Evolutionary conservation across 1,139 yeast genomes (phyloP), one percentile per base, ranked within the genome.

Genomic region (Debaryomyces sp.): DNA sequence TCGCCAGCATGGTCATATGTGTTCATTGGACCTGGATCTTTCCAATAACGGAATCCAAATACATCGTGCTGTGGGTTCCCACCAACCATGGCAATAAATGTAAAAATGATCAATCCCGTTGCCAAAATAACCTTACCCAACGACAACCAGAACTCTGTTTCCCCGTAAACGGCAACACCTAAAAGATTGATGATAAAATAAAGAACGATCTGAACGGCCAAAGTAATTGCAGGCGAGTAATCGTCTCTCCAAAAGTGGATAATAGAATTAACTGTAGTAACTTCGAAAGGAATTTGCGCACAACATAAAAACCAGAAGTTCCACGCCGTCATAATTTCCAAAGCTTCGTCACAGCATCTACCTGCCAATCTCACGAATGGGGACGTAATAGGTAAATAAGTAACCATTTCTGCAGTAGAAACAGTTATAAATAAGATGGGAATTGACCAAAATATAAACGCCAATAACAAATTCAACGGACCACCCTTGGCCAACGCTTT

Each of bases 341-440:
- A 71, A 1, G 94, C 85, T 50, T 84, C 87, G 66, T 78, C 83
- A 44, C 79, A 80, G 53, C 73, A 77, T 43, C 81, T 58, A 6
- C 79, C 80, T 1, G 81, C 79, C 71, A 77, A 69, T 42, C 74
- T 68, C 50, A 71, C 75, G 57, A 74, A 78, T 4, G 77, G 82
- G 7, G 92, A 86, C 44, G 81, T 76, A 10, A 87, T 77, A 0
- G 96, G 96, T 54, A 85, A 69, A 57, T 83, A 87, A 21, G 89
- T 84, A 30, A 87, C 91, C 92, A 87, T 85, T 61, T 88, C 96
- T 0, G 90, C 92, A 7, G 87, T 82, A 4, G 85, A 77, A 29
- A 83, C 81, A 26, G 92, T 87, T 52, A 87, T 81, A 54, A 62
- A 68, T 50, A 81, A 75, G 43, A 87, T 68, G 17, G 88, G 80